Conservation (phyloP, 495 filamentous ascomycete species). For the Stereocaulon alpinum region DNA sequence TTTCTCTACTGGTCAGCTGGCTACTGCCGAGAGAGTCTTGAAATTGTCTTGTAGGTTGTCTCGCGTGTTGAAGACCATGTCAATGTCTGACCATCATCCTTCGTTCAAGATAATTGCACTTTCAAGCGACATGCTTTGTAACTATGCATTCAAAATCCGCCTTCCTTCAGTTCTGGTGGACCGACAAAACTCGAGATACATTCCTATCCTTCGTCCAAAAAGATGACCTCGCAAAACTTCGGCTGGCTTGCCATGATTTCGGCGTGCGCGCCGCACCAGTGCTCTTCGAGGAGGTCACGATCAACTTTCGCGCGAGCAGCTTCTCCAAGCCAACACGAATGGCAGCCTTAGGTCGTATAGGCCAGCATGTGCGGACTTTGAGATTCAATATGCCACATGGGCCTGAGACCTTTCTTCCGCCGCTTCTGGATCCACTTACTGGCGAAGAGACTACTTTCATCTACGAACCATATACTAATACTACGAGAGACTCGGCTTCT, state of each 20-base stretch:
- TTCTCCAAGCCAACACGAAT: slow-evolving; percentile 59
- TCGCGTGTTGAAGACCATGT: slow-evolving; percentile 1
- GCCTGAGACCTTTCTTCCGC: slow-evolving; percentile 61
- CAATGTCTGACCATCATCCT: slow-evolving; percentile 3
- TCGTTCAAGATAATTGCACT: slow-evolving; percentile 3
- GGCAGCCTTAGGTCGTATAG: slow-evolving; percentile 59
- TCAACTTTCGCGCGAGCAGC: slow-evolving; percentile 53
- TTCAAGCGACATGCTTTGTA: slow-evolving; percentile 14
- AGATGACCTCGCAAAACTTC: slow-evolving; percentile 36
- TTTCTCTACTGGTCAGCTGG: slow-evolving; percentile 2
- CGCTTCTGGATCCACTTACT: slow-evolving; percentile 56
- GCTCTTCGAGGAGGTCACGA: slow-evolving; percentile 39
- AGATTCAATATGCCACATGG: slow-evolving; percentile 62
- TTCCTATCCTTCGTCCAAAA: slow-evolving; percentile 32
- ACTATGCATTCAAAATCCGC: slow-evolving; percentile 25
- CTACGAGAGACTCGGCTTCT: slow-evolving; percentile 28
- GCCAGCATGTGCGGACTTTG: slow-evolving; percentile 58
- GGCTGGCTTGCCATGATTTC: slow-evolving; percentile 44
- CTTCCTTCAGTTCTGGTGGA: slow-evolving; percentile 42
- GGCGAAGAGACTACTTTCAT: slow-evolving; percentile 65
- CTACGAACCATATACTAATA: slow-evolving; percentile 57
- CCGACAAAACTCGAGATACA: slow-evolving; percentile 33
- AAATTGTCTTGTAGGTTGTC: slow-evolving; percentile 1
- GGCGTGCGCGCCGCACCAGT: slow-evolving; percentile 35
- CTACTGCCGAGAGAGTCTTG: slow-evolving; percentile 5